Base-by-base conservation (phyloP, 805 yeast genomes). In the Myxozyma vanderwaltii region DNA sequence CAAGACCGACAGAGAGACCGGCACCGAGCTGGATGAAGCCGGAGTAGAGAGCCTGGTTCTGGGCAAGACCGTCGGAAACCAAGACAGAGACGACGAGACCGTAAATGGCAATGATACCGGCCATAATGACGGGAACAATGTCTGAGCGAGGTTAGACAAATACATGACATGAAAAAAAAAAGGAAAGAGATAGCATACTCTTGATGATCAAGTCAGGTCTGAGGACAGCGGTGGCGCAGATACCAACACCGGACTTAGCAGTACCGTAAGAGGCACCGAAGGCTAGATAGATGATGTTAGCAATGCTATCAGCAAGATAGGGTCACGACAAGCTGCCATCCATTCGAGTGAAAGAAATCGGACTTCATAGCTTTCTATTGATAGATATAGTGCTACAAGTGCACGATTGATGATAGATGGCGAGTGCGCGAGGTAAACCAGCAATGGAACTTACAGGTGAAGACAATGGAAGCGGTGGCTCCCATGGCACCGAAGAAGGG, bases 401-500 rank as follows among this genome's bases (percentile, higher is more conserved):
- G 33, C 19, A 26, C 31, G 10, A 46, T 46, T 21, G 40, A 33
- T 29, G 40, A 26, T 21, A 33, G 35, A 29, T 29, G 6, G 10
- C 33, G 33, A 29, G 10, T 29, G 33, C 6, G 33, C 33, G 10
- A 29, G 27, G 17, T 31, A 4, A n/a, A 17, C 10, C 7, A 12
- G 23, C 26, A 38, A 44, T 44, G 19, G n/a, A 26, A 59, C 70
- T 35, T 33, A 64, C 97, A 90, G 76, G 99, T 91, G 85, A 94
- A 94, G 73, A 95, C 90, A 74, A 94, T 94, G 76, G 99, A 97
- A 55, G 98, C 90, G 60, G 99, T 96, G 83, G 99, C 95, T 75
- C 99, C 99, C 74, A 94, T 89, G 69, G 97, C 92, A 72, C 99
- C 99, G 77, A 94, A 94, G 83, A 94, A 94, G 75, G 99, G 99